These are phyloP conservation scores for Scheffersomyces lignosus DNA, from an alignment of 805 yeast species.

Conservation along the genomic window DNA sequence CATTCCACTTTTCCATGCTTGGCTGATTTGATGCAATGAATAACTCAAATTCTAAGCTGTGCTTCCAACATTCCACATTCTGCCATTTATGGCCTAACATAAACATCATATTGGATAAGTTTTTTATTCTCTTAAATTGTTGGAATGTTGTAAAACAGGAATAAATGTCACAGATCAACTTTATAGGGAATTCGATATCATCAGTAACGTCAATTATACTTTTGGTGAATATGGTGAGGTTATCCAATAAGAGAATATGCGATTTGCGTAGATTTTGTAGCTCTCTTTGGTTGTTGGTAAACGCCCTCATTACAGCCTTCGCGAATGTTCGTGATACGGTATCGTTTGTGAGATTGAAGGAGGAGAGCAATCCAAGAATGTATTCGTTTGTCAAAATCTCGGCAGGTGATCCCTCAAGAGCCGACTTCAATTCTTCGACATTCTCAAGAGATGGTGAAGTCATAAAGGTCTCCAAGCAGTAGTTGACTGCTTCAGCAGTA, in stretches of 20 bases:
- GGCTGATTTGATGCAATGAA: slow-evolving; percentile 10
- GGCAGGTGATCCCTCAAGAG: background rate
- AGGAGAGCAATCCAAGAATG: slow-evolving; percentile 2
- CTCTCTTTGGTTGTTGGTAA: background rate
- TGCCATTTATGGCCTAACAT: slow-evolving; percentile 34
- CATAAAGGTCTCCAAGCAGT: no score
- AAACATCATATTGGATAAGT: slow-evolving; percentile 47
- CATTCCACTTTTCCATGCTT: slow-evolving; percentile 15
- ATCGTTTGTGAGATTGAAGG: slow-evolving; percentile 1
- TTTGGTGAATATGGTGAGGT: slow-evolving; percentile 7
- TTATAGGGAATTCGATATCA: background rate
- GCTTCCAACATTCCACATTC: slow-evolving; percentile 8
- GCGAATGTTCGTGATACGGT: slow-evolving; percentile 2
- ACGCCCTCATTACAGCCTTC: slow-evolving; percentile 3
- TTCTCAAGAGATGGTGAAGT: no score
- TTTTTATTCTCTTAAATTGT: slow-evolving; percentile 42
- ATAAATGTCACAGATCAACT: no score
- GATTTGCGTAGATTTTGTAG: slow-evolving; percentile 7
- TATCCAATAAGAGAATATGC: slow-evolving; percentile 8
- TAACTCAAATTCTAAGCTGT: slow-evolving; percentile 17
- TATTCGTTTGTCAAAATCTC: slow-evolving; percentile 3
- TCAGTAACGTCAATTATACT: background rate
- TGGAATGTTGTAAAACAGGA: slow-evolving; percentile 13
- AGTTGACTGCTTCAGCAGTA: no score
- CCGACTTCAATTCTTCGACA: no score